Evolutionary conservation across 169 alveolate species (phyloP).

Genomic region (Babesia gibsoni): DNA sequence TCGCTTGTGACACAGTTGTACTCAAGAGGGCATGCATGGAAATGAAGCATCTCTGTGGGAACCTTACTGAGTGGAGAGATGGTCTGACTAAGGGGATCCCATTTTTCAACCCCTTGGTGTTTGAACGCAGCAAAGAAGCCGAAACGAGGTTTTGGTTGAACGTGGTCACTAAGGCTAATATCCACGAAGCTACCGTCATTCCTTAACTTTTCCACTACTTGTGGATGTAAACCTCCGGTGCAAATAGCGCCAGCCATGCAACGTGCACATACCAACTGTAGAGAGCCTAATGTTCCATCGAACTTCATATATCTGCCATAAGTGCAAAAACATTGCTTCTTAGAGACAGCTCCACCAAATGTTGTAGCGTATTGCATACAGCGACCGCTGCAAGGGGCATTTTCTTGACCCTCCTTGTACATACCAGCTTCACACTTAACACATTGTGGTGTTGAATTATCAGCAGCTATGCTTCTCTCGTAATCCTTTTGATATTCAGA

Average conservation of each 20-base stretch:
- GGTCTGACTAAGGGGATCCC: slow-evolving; percentile 36
- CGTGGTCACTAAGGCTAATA: slow-evolving; percentile 41
- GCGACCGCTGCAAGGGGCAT: slow-evolving; percentile 74
- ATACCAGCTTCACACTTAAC: slow-evolving; percentile 70
- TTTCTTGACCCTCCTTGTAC: slow-evolving; percentile 77
- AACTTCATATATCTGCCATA: slow-evolving; percentile 68
- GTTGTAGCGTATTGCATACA: slow-evolving; percentile 78
- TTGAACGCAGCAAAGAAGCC: slow-evolving; percentile 54
- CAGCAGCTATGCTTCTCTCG: too few relatives aligned
- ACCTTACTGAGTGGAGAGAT: slow-evolving; percentile 2
- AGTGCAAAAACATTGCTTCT: slow-evolving; percentile 75
- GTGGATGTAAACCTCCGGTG: slow-evolving; percentile 69
- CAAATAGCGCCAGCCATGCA: slow-evolving; percentile 73
- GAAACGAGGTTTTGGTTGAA: slow-evolving; percentile 45
- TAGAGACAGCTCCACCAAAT: slow-evolving; percentile 70
- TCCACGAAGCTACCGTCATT: slow-evolving; percentile 41
- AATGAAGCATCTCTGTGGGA: slow-evolving; percentile 38
- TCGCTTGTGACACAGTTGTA: slow-evolving; percentile 32
- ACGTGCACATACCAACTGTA: slow-evolving; percentile 58
- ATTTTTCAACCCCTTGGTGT: slow-evolving; percentile 11
- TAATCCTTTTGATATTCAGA: too few relatives aligned
- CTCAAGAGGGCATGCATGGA: slow-evolving; percentile 60
- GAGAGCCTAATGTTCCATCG: slow-evolving; percentile 41
- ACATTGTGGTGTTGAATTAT: slow-evolving; percentile 20
- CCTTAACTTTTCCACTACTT: slow-evolving; percentile 55